Evolutionary conservation across 1,284 basidiomycete species (phyloP).

Genomic region (Cutaneotrichosporon mucoides): DNA sequence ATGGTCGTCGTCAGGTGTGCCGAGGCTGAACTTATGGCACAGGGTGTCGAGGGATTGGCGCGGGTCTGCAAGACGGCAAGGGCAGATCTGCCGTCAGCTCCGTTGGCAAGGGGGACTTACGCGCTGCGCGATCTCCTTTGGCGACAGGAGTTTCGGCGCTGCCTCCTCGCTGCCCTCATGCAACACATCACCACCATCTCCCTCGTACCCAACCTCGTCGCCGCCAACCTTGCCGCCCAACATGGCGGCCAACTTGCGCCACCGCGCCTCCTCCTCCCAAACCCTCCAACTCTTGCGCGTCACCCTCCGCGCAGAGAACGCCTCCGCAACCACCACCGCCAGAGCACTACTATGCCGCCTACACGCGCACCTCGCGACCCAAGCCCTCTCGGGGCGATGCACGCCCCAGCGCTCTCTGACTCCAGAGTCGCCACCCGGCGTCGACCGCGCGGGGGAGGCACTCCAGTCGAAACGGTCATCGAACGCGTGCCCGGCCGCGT

Average conservation of each 20-base stretch:
- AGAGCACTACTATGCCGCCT: conserved; percentile 1
- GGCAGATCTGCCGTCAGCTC: neutral
- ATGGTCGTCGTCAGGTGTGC: neutral
- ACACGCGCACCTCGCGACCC: neutral
- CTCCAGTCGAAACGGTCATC: neutral
- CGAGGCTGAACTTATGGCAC: too few relatives aligned
- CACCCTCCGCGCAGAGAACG: neutral
- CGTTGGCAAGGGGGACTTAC: neutral
- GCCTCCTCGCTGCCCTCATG: too few relatives aligned
- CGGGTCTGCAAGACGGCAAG: neutral
- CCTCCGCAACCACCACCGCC: neutral
- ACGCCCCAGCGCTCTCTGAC: neutral
- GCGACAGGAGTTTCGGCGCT: neutral
- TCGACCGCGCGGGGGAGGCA: neutral
- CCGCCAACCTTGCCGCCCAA: neutral
- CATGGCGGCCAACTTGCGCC: neutral
- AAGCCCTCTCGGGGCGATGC: neutral
- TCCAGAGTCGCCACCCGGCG: neutral
- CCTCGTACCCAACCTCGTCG: neutral
- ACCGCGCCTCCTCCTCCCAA: neutral
- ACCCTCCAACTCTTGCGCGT: neutral
- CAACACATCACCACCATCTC: neutral
- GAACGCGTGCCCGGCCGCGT: neutral
- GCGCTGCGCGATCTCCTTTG: neutral
- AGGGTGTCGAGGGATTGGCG: too few relatives aligned